phyloP scores from a whole-genome alignment of 768 basidiomycete species.

The Podaxis carcinomalis region DNA sequence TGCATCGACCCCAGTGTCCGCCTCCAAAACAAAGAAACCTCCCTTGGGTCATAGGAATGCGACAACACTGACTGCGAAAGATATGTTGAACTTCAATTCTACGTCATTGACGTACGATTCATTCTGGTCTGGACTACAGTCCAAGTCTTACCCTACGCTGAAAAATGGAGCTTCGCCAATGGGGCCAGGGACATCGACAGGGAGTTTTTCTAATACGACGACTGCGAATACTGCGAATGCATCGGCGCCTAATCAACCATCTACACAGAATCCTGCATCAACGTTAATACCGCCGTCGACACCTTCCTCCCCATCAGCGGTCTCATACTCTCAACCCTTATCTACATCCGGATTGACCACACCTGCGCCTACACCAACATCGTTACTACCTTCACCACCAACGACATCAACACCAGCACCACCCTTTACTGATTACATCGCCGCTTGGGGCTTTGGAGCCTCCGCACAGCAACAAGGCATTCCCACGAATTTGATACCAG shows the following conservation, averaged over 20 bases:
- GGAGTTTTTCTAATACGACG: neutral
- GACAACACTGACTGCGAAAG: neutral
- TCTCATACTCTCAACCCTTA: neutral
- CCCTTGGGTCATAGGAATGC: neutral
- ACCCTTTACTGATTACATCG: too few species aligned
- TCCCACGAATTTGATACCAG: neutral
- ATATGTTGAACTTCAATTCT: conserved; percentile 1
- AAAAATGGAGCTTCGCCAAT: neutral
- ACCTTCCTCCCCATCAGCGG: neutral
- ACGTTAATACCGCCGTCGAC: neutral
- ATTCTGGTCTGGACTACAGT: conserved; percentile 10
- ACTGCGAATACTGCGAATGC: neutral
- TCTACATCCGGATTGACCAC: neutral
- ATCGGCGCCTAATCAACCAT: neutral
- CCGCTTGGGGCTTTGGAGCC: neutral
- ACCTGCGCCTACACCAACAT: neutral
- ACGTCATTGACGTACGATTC: conserved; percentile 8
- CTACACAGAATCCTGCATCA: neutral
- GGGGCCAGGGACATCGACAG: neutral
- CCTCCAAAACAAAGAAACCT: neutral
- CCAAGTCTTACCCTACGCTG: conserved; percentile 4
- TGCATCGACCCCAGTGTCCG: neutral
- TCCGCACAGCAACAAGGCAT: neutral
- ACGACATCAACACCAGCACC: too few species aligned
- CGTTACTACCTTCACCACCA: neutral